Conservation (phyloP, 2,329 filamentous ascomycete genomes). For the Juglanconis oblonga region DNA sequence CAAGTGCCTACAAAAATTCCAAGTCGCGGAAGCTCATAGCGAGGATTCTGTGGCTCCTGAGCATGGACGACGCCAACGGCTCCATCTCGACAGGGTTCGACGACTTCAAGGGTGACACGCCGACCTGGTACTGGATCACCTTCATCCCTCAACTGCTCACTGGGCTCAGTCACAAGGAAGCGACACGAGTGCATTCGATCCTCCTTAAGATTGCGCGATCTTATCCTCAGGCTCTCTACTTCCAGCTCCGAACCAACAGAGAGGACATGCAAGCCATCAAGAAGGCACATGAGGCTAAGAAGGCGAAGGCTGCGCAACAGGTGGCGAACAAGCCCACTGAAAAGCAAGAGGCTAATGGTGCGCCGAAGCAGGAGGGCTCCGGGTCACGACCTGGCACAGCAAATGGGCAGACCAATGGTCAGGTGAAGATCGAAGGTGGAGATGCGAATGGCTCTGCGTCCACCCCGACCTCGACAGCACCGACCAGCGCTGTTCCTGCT, state of each 20-base stretch:
- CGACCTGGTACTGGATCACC: slow-evolving; percentile 99
- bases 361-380: slow-evolving; percentile 5
- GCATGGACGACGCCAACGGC: slow-evolving; percentile 84
- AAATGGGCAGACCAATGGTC: slow-evolving; percentile 40
- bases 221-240: slow-evolving; percentile 94
- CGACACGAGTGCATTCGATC: slow-evolving; percentile 78
- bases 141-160: slow-evolving; percentile 96
- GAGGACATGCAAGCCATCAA: slow-evolving; percentile 93
- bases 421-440: slow-evolving; percentile 44
- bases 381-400: slow-evolving; percentile 49
- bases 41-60: slow-evolving; percentile 91
- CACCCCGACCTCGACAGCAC: slow-evolving; percentile 16
- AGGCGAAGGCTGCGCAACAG: slow-evolving; percentile 49
- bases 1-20: slow-evolving; percentile 93
- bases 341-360: slow-evolving; percentile 30
- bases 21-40: slow-evolving; percentile 94
- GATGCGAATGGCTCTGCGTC: slow-evolving; percentile 28
- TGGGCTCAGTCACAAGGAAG: slow-evolving; percentile 88
- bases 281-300: slow-evolving; percentile 78
- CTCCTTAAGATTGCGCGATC: slow-evolving; percentile 91
- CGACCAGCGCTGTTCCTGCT: slow-evolving; percentile 16
- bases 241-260: slow-evolving; percentile 86
- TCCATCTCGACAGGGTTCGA: slow-evolving; percentile 84
- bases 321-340: slow-evolving; percentile 37
- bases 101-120: slow-evolving; percentile 94